These are phyloP conservation scores for Coemansia asiatica DNA, from an alignment of 192 early-diverging fungal genomes.

Conservation along the genomic window DNA sequence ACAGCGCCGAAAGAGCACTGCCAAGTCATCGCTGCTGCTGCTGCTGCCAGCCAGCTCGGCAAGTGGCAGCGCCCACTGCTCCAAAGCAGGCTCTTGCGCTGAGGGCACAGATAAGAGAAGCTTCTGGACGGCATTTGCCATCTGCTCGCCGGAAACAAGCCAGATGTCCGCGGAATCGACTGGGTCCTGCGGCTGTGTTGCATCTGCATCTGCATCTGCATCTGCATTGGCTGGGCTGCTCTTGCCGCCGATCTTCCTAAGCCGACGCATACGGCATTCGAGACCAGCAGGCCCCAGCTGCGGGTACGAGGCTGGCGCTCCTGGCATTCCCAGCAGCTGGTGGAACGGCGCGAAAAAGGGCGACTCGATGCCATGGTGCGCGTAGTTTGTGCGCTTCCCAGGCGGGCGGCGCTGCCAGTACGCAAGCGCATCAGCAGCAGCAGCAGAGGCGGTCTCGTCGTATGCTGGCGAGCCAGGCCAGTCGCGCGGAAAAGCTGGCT, in stretches of 20 bases:
- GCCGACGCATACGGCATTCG: constrained; percentile 41
- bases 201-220: neutral
- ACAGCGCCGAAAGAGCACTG: constrained; percentile 20
- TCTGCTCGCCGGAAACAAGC: constrained; percentile 35
- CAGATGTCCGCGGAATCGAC: constrained; percentile 21
- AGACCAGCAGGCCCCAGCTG: constrained; percentile 17
- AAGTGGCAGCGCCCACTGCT: constrained; percentile 36
- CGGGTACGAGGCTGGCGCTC: constrained; percentile 20
- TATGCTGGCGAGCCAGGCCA: constrained; percentile 75
- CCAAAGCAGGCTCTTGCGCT: neutral
- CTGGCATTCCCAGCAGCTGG: constrained; percentile 33
- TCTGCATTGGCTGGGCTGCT: constrained; percentile 5
- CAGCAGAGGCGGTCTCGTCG: constrained; percentile 48
- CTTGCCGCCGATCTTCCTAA: constrained; percentile 24
- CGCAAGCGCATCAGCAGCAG: constrained; percentile 43
- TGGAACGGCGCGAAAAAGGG: constrained; percentile 76
- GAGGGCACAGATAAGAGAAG: neutral
- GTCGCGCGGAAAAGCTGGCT: constrained; percentile 81
- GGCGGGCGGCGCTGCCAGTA: constrained; percentile 70
- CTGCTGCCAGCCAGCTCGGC: constrained; percentile 3
- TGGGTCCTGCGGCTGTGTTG: constrained; percentile 2
- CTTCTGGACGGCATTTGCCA: constrained; percentile 12
- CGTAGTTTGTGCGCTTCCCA: constrained; percentile 81
- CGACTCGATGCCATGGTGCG: constrained; percentile 60
- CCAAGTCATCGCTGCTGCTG: neutral